Evolutionary conservation across 2,329 filamentous ascomycete genomes (phyloP), one percentile per base, ranked within the genome.

Genomic region (Talaromyces sp.): DNA sequence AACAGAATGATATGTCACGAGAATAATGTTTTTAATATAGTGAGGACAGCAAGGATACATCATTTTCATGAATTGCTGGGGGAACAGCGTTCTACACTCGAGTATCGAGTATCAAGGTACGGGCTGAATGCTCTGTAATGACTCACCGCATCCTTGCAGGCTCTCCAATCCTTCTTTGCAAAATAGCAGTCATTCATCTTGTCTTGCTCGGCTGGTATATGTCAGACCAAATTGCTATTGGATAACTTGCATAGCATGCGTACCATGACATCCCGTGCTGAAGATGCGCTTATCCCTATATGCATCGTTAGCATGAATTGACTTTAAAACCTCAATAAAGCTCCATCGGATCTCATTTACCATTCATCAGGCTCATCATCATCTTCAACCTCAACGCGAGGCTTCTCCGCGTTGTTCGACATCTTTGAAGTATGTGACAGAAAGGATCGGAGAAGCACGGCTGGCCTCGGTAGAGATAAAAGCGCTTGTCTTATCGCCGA

Each of bases 281-380:
- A 91, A 96, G 74, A 97, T 97, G 70, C 94, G 84, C 82, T 96
- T 93, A 79, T 97, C 92, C 93, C 93, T 97, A 70, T 54, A 63
- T 36, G 51, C 56, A 64, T 39, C 39, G 37, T 68, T 48, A 63
- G 61, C 46, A 41, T 35, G 9, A 35, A 46, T 20, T 39, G 33
- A 59, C 17, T 17, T 16, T 4, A n/a, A 27, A 4, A 27, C 24
- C 24, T 27, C 66, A 19, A 5, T 47, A 14, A 19, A 6, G 48
- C 51, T 35, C 10, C 8, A 13, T 16, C 29, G 11, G 3, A 47
- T 9, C 9, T 24, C 30, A 44, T 83, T 74, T 78, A 97, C 94
- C 93, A 97, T 55, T 96, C 93, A 80, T 97, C 94, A 3, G 90
- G 90, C 74, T 97, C 93, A 74, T 97, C 91, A 52, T 93, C 89